Base-by-base conservation (phyloP, 2,329 filamentous ascomycete species). In the Colletotrichum caudatum region DNA sequence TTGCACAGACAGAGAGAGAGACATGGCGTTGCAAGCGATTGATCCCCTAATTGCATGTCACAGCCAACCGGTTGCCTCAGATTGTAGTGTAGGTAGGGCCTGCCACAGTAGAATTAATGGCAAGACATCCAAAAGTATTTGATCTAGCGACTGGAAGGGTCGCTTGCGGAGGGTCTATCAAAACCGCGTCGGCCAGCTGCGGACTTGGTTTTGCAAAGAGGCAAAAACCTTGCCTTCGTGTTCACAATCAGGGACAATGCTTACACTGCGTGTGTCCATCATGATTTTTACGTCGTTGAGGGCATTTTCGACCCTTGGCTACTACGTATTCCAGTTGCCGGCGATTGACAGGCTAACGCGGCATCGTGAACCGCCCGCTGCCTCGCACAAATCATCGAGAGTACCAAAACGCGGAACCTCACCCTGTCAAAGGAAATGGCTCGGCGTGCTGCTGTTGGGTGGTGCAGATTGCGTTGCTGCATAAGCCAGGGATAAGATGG, bases 401-500 rank as follows among this genome's bases (percentile, higher is more conserved):
- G 5, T 35, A 66, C 44, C 60, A 20, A 29, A 18, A 18, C 26
- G 50, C 18, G 37, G 8, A 54, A 29, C 29, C 63, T 26, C 23
- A 3, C 12, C 62, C 16, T 54, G 37, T 54, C 37, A 14, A 35
- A 64, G 50, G 37, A n/a, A 18, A 70, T 50, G 56, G 50, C 39
- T 20, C 66, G 26, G 23, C 57, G 48, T 57, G 59, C 41, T 44
- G 53, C 35, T n/a, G 58, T 37, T 46, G 59, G 37, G 23, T 64
- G 37, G 23, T 64, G 59, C 59, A 72, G 41, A 58, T 58, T 59
- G 44, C 70, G 23, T 23, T 46, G 33, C 59, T 64, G 65, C 59
- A 71, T 46, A 71, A 63, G 59, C 39, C 61, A 61, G 66, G 61
- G 66, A 61, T 41, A 12, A 18, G n/a, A 35, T 70, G 18, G 50